These are phyloP conservation scores for Tetrahymena malaccensis DNA, from an alignment of 73 alveolate species.

Conservation along the genomic window DNA sequence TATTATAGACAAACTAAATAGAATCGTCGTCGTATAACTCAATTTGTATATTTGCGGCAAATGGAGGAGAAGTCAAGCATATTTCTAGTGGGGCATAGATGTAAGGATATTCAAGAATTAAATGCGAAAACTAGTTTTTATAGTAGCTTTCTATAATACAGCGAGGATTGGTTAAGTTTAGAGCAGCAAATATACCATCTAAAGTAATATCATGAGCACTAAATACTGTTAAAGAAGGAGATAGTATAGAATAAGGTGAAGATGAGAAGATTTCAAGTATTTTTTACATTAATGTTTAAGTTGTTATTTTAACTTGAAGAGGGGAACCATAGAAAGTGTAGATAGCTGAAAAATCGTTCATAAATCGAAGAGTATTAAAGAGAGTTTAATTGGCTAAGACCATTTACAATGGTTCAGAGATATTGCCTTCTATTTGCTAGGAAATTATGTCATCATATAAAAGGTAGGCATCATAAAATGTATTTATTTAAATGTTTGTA, in stretches of 20 bases:
- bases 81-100: neutral
- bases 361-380: neutral
- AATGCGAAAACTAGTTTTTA: neutral
- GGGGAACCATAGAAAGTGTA: neutral
- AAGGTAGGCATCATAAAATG: neutral
- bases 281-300: neutral
- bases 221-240: neutral
- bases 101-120: neutral
- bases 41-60: neutral
- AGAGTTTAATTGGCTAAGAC: neutral
- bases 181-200: neutral
- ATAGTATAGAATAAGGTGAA: neutral
- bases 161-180: neutral
- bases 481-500: neutral
- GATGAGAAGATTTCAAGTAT: neutral
- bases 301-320: neutral
- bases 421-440: neutral
- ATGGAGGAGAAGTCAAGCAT: neutral
- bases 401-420: neutral
- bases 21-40: neutral
- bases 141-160: neutral
- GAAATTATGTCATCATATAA: neutral
- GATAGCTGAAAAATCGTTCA: neutral
- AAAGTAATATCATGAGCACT: neutral
- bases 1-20: neutral